phyloP scores from a whole-genome alignment of 2,329 filamentous ascomycete genomes.

The Lasiodiplodia citricola region DNA sequence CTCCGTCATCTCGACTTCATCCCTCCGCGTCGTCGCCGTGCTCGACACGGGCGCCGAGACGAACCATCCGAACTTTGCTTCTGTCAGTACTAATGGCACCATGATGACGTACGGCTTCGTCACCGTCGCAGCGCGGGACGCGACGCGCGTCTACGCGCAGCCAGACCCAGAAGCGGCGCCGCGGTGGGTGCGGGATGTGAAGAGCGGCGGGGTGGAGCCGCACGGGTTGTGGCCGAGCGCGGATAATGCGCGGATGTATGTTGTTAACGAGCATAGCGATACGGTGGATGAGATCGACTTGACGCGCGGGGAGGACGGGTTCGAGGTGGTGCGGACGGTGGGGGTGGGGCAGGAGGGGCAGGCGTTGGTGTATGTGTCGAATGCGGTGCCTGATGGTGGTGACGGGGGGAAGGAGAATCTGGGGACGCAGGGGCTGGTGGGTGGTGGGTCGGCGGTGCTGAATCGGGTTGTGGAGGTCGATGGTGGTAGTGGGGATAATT shows the following conservation, averaged over 20 bases:
- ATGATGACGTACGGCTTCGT: constrained; percentile 25
- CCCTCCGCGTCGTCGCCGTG: not conserved
- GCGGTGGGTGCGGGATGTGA: not conserved
- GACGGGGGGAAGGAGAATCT: constrained; percentile 7
- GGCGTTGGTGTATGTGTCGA: constrained; percentile 21
- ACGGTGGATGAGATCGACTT: constrained; percentile 25
- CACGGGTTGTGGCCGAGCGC: constrained; percentile 27
- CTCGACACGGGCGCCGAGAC: constrained; percentile 22
- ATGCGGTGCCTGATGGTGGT: constrained; percentile 3
- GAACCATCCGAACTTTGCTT: constrained; percentile 26
- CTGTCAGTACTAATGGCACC: not conserved
- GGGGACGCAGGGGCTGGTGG: constrained; percentile 23
- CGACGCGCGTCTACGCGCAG: constrained; percentile 20
- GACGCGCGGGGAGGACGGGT: not conserved
- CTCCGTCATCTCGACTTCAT: constrained; percentile 1
- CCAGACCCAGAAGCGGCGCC: not conserved
- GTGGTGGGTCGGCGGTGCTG: not conserved
- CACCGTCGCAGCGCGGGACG: constrained; percentile 9
- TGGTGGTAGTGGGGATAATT: not conserved
- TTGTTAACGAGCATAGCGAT: constrained; percentile 28
- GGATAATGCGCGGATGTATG: constrained; percentile 26
- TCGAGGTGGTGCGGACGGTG: constrained; percentile 6
- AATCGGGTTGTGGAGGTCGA: not conserved
- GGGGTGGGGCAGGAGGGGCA: constrained; percentile 26
- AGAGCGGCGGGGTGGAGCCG: constrained; percentile 11